Percentiles rank a stretch among this genome's conserved stretches.
These are phyloP conservation scores for Fusarium tricinctum DNA, from an alignment of 2,329 filamentous ascomycete species.

Conservation along the genomic window DNA sequence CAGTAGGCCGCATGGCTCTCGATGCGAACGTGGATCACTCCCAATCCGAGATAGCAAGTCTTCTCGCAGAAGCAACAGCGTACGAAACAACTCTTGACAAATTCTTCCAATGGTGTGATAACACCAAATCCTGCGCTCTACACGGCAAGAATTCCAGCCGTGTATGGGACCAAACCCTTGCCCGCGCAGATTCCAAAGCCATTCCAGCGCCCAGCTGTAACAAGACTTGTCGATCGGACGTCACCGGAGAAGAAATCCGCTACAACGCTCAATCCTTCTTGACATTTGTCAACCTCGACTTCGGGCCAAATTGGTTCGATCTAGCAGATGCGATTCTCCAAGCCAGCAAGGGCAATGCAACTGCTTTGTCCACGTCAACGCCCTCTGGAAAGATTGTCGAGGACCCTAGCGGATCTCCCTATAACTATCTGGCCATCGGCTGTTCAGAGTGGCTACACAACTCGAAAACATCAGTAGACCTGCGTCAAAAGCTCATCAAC, in stretches of 20 bases:
- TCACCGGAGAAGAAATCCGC: constrained; percentile 46
- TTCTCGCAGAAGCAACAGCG: constrained; percentile 29
- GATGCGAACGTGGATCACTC: constrained; percentile 49
- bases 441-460: constrained; percentile 46
- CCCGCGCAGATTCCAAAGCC: constrained; percentile 25
- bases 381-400: constrained; percentile 1
- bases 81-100: constrained; percentile 40
- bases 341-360: constrained; percentile 42
- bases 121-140: constrained; percentile 34
- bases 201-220: constrained; percentile 35
- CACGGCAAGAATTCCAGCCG: constrained; percentile 36
- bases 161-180: constrained; percentile 34
- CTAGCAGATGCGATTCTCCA: constrained; percentile 32
- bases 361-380: constrained; percentile 30
- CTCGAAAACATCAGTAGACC: constrained; percentile 23
- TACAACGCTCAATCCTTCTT: constrained; percentile 32
- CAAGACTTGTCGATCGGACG: constrained; percentile 33
- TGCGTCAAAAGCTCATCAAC: constrained; percentile 28
- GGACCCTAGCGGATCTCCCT: constrained; percentile 27
- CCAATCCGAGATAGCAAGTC: constrained; percentile 29
- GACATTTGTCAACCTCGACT: constrained; percentile 25
- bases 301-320: constrained; percentile 30
- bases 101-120: constrained; percentile 47
- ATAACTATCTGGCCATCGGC: constrained; percentile 40
- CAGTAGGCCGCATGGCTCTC: constrained; percentile 48